These are phyloP conservation scores for Leucocoprinus leucothites DNA, from an alignment of 768 basidiomycete genomes.

Conservation along the genomic window DNA sequence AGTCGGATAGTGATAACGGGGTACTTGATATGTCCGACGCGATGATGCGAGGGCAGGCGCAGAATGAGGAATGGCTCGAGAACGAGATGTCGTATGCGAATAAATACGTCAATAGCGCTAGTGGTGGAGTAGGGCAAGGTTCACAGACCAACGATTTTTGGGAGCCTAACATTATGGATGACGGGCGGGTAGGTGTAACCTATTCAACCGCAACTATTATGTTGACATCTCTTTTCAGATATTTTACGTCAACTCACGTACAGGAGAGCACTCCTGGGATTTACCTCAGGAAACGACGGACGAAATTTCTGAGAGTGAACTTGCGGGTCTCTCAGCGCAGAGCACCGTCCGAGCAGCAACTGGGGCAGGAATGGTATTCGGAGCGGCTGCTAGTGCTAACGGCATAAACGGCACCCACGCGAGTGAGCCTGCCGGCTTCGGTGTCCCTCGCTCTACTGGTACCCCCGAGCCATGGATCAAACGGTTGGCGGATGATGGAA, in stretches of 20 bases:
- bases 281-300: constrained; percentile 74
- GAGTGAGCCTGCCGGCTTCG: constrained; percentile 5
- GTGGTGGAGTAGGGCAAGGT: constrained; percentile 19
- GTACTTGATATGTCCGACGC: constrained; percentile 48
- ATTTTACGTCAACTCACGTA: constrained; percentile 91
- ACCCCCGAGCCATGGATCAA: constrained; percentile 84
- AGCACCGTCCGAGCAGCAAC: constrained; percentile 54
- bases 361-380: constrained; percentile 49
- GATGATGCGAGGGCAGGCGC: constrained; percentile 41
- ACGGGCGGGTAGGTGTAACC: constrained; percentile 67
- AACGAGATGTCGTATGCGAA: constrained; percentile 37
- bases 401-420: constrained; percentile 5
- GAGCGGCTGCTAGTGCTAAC: constrained; percentile 28
- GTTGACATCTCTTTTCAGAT: constrained; percentile 49
- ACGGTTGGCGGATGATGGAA: constrained; percentile 78
- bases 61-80: constrained; percentile 60
- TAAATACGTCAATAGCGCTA: constrained; percentile 2
- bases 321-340: constrained; percentile 57
- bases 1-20: constrained; percentile 26
- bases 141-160: constrained; percentile 75
- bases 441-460: constrained; percentile 21
- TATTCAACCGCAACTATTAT: not conserved
- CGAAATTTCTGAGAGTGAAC: constrained; percentile 60
- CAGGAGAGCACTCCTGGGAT: constrained; percentile 79
- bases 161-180: constrained; percentile 81